Conservation (phyloP, 2,329 filamentous ascomycete genomes). For the Fusarium pseudograminearum region DNA sequence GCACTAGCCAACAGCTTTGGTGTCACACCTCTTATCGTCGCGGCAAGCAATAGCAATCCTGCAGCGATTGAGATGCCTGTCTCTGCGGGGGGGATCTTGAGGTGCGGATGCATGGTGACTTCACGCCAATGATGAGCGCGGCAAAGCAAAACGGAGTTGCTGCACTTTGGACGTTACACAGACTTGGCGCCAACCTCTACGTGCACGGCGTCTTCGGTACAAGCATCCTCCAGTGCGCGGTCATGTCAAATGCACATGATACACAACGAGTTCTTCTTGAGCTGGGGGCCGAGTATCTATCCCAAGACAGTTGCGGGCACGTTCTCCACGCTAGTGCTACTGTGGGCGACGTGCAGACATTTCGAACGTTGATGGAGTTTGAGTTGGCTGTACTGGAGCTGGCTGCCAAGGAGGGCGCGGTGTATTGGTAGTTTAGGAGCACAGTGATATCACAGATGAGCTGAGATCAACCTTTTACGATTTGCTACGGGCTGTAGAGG, state of each 20-base stretch:
- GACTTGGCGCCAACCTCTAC: too few species aligned
- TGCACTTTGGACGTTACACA: too few species aligned
- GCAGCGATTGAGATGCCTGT: too few species aligned
- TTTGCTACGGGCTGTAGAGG: neutral
- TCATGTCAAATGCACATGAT: neutral
- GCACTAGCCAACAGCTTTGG: too few species aligned
- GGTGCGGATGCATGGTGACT: too few species aligned
- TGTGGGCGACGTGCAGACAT: neutral
- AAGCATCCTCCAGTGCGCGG: neutral
- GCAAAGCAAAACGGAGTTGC: too few species aligned
- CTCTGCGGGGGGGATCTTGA: too few species aligned
- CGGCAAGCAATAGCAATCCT: too few species aligned
- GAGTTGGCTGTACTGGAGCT: neutral
- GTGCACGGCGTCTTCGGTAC: neutral
- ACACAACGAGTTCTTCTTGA: neutral
- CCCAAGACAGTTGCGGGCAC: neutral
- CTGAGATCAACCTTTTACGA: neutral
- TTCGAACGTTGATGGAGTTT: neutral
- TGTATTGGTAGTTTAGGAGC: neutral
- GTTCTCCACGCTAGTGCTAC: neutral
- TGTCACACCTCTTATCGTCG: too few species aligned
- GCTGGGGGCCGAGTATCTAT: neutral
- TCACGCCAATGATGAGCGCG: too few species aligned
- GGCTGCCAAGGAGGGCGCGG: neutral
- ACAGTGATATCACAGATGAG: neutral